A percentile compares a stretch with the other conserved stretches of the same genome.
phyloP scores from a whole-genome alignment of 78 protist genomes.

The Tieghemostelium lacteum region DNA sequence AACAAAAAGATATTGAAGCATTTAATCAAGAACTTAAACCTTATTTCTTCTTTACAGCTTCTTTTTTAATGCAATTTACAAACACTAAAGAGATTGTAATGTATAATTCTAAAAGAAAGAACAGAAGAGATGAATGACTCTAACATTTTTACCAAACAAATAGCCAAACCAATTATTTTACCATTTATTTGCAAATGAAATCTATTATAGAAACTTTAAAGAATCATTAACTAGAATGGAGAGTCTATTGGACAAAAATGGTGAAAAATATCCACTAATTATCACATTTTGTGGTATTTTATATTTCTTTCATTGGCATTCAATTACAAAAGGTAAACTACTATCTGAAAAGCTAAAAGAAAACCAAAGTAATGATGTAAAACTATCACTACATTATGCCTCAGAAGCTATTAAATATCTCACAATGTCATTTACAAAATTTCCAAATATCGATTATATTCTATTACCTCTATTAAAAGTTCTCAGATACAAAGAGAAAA shows the following conservation, averaged over 20 bases:
- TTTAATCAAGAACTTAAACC: conserved; percentile 12
- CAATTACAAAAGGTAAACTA: background rate
- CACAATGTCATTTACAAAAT: background rate
- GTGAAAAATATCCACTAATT: background rate
- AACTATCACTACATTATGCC: background rate
- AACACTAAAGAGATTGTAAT: background rate
- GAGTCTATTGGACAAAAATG: too few species aligned
- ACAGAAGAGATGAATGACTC: too few species aligned
- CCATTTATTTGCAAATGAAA: conserved; percentile 12
- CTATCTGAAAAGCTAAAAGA: too few species aligned
- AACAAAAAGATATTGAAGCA: conserved; percentile 20
- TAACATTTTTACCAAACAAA: too few species aligned
- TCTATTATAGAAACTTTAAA: conserved; percentile 14
- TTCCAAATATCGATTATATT: conserved; percentile 25
- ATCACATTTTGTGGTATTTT: background rate
- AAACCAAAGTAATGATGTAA: background rate
- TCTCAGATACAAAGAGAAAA: background rate
- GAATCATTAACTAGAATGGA: background rate
- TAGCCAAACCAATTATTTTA: too few species aligned
- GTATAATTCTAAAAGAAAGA: too few species aligned
- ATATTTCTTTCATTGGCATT: background rate
- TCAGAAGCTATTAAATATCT: background rate
- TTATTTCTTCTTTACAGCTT: conserved; percentile 8
- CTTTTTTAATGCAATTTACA: background rate
- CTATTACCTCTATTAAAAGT: conserved; percentile 6